These are phyloP conservation scores for Myrica gale DNA, from an alignment of 306 rosid genomes.

Conservation along the genomic window DNA sequence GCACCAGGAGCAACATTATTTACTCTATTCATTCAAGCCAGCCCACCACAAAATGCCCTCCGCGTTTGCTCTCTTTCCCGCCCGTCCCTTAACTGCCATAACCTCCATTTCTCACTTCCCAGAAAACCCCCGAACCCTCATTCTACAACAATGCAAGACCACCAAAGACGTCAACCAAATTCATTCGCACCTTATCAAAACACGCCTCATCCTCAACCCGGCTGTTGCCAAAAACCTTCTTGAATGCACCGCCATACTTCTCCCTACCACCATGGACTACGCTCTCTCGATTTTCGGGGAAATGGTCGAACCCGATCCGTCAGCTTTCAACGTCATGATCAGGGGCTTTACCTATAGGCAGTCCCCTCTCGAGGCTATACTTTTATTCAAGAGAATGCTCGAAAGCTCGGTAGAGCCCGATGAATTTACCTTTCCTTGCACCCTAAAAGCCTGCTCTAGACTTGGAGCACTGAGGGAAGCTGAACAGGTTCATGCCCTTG, in stretches of 20 bases:
- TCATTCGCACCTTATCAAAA: constrained; percentile 64
- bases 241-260: constrained; percentile 53
- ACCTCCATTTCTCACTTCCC: constrained; percentile 41
- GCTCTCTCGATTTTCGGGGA: constrained; percentile 49
- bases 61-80: constrained; percentile 29
- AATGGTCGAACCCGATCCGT: constrained; percentile 32
- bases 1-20: too few relatives aligned
- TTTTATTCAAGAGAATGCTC: constrained; percentile 47
- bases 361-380: constrained; percentile 41
- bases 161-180: constrained; percentile 51
- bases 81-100: constrained; percentile 28
- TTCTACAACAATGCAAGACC: constrained; percentile 50
- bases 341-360: constrained; percentile 44
- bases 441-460: constrained; percentile 57
- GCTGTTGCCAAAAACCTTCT: constrained; percentile 45
- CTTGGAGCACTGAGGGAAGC: constrained; percentile 39
- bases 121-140: constrained; percentile 48
- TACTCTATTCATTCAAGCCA: too few relatives aligned
- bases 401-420: constrained; percentile 34
- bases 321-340: constrained; percentile 51
- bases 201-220: constrained; percentile 53
- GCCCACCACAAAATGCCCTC: constrained; percentile 20
- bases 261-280: constrained; percentile 48
- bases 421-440: constrained; percentile 44
- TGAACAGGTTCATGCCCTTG: constrained; percentile 48